phyloP scores from a whole-genome alignment of 805 yeast species.

The Suhomyces vadensis region DNA sequence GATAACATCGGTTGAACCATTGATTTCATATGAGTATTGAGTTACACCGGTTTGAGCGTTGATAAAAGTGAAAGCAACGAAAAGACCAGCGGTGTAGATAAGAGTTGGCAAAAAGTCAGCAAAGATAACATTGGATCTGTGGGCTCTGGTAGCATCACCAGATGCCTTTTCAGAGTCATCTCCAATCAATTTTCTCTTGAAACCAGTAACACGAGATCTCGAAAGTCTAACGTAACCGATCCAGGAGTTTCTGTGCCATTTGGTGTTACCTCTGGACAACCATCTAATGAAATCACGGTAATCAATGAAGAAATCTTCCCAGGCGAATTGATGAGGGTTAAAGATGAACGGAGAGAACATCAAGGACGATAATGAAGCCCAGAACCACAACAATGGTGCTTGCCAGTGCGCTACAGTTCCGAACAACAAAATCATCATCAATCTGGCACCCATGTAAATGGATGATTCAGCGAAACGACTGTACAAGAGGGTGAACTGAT shows the following conservation, averaged over 20 bases:
- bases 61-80: slow-evolving; percentile 75
- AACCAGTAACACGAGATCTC: slow-evolving; percentile 90
- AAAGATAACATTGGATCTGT: slow-evolving; percentile 70
- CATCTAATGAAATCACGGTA: slow-evolving; percentile 91
- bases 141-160: slow-evolving; percentile 74
- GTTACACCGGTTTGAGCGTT: slow-evolving; percentile 86
- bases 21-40: slow-evolving; percentile 31
- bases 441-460: slow-evolving; percentile 82
- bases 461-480: slow-evolving; percentile 81
- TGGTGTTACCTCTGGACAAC: slow-evolving; percentile 88
- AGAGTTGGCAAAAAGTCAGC: slow-evolving; percentile 79
- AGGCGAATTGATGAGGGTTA: slow-evolving; percentile 97
- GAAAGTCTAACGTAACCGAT: slow-evolving; percentile 77
- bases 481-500: slow-evolving; percentile 71
- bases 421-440: slow-evolving; percentile 67
- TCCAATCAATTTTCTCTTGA: slow-evolving; percentile 69
- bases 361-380: slow-evolving; percentile 88
- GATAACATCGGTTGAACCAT: slow-evolving; percentile 35
- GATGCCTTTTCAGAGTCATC: slow-evolving; percentile 69
- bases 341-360: slow-evolving; percentile 90
- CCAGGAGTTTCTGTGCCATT: slow-evolving; percentile 89
- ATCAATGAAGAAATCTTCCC: slow-evolving; percentile 95
- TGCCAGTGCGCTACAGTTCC: slow-evolving; percentile 86
- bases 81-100: slow-evolving; percentile 67
- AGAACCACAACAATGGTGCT: slow-evolving; percentile 93